These are phyloP conservation scores for Zymoseptoria ardabiliae DNA, from an alignment of 2,329 filamentous ascomycete genomes.

Conservation along the genomic window DNA sequence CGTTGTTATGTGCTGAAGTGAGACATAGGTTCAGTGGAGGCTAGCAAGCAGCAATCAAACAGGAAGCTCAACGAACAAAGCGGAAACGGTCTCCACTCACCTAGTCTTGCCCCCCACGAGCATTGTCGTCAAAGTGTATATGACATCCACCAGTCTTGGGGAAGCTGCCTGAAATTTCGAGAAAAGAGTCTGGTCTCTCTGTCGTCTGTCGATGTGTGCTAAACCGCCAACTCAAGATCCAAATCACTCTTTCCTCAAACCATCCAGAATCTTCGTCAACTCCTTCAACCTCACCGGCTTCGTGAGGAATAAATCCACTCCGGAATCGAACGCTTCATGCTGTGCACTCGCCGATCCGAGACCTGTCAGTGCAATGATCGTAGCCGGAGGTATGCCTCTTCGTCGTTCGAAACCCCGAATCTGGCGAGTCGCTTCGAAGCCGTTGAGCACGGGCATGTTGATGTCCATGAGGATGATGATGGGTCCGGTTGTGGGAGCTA, in stretches of 20 bases:
- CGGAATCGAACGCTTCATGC: constrained; percentile 26
- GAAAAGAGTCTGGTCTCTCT: background rate
- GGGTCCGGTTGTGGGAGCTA: background rate
- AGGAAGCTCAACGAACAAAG: background rate
- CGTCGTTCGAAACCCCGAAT: constrained; percentile 28
- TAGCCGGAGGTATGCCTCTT: constrained; percentile 17
- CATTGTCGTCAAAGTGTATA: background rate
- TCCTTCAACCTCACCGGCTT: constrained; percentile 16
- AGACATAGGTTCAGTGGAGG: background rate
- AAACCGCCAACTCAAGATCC: background rate
- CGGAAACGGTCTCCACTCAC: background rate
- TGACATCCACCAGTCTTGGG: background rate
- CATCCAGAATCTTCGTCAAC: constrained; percentile 15
- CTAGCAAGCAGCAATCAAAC: background rate
- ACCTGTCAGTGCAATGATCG: constrained; percentile 28
- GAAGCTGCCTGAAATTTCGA: too few relatives aligned
- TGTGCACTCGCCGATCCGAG: constrained; percentile 25
- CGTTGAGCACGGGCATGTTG: constrained; percentile 28
- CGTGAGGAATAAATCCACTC: constrained; percentile 28
- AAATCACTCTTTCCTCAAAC: constrained; percentile 5
- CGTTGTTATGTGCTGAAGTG: background rate
- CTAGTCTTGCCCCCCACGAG: background rate
- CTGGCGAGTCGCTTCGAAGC: constrained; percentile 28
- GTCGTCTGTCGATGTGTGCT: background rate
- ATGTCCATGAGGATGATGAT: constrained; percentile 42